These are phyloP conservation scores for Chrysoporthe cubensis DNA, from an alignment of 2,329 filamentous ascomycete genomes.

Conservation along the genomic window DNA sequence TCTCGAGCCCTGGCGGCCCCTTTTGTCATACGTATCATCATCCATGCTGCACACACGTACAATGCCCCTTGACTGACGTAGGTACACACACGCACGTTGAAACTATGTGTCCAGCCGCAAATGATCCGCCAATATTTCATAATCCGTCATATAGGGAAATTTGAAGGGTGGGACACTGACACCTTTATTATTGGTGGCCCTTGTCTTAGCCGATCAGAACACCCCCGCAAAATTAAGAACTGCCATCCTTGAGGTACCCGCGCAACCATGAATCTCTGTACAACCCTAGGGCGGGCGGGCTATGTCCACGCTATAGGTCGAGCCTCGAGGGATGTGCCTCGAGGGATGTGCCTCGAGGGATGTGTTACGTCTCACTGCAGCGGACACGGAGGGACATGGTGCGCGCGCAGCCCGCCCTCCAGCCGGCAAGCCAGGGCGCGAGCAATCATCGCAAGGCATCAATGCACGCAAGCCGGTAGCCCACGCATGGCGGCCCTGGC, in stretches of 20 bases:
- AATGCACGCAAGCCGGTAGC: not conserved
- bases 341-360: not conserved
- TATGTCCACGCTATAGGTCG: not conserved
- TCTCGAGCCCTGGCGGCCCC: not conserved
- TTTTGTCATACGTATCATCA: not conserved
- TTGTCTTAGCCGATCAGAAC: not conserved
- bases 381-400: not conserved
- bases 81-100: not conserved
- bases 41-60: not conserved
- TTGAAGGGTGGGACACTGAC: no score
- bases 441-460: not conserved
- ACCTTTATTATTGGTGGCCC: not conserved
- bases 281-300: not conserved
- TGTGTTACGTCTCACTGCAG: not conserved
- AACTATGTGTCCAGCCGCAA: conserved; percentile 4
- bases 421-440: no score
- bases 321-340: not conserved
- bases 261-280: not conserved
- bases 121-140: not conserved
- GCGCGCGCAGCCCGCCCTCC: not conserved
- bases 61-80: not conserved
- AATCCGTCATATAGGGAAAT: conserved; percentile 3
- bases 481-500: no score
- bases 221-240: conserved; percentile 1
- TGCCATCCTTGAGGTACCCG: not conserved